Evolutionary conservation across 345 rosid species (phyloP), one percentile per base, ranked within the genome.

Genomic region (Rubroshorea leprosula): DNA sequence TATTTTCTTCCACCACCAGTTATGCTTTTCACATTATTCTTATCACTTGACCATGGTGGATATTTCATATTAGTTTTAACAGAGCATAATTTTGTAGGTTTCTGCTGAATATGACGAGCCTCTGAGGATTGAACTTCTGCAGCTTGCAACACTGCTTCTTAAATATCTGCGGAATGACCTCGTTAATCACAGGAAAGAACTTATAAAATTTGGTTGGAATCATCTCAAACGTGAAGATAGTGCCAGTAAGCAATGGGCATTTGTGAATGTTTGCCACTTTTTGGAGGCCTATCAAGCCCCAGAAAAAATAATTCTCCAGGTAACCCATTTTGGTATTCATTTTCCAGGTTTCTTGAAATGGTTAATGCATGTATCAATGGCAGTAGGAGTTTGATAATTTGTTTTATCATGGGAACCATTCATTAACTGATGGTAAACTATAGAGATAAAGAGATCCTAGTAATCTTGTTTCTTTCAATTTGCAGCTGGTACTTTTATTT

Each of bases 211-310:
- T 76, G 99, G 99, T 45, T 93, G 99, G 99, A 93, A 89, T 83
- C 99, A 93, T 81, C 96, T 93, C 57, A 93, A 93, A 72, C 90
- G 99, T 49, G 99, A 93, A 76, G 99, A 93, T 62, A 93, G 99
- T 82, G 99, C 97, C 66, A 93, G 99, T 76, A 93, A 93, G 80
- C 99, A 93, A 72, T 93, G 99, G 99, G 99, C 99, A 49, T 93
- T 93, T 82, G 99, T 93, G 62, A 93, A 93, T 72, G 99, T 93
- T 68, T 89, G 99, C 60, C 99, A 93, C 75, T 93, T 93, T 76
- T 69, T 93, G 79, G 97, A 93, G 80, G 97, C 99, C 47, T 93
- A 89, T 74, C 97, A 93, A 78, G 99, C 97, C 68, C 99, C 99
- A 10, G 99, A 93, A 69, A 93, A 93, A 71, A 93, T 93, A 35